Conservation (phyloP, 2,329 filamentous ascomycete genomes). For the Fusarium nematophilum region DNA sequence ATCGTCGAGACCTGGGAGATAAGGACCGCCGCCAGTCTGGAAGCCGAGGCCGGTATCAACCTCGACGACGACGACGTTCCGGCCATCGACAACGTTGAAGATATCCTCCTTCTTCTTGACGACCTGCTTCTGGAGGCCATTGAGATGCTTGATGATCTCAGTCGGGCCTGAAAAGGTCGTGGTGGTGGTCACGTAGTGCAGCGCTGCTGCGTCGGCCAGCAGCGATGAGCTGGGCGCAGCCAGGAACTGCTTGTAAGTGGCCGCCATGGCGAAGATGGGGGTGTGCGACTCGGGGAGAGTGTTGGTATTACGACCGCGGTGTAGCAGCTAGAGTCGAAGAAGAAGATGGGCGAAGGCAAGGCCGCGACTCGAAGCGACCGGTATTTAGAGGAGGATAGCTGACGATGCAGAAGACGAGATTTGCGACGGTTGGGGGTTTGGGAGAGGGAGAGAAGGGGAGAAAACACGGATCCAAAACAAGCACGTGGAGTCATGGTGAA, state of each 20-base stretch:
- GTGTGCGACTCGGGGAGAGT: conserved; percentile 26
- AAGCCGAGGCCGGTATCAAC: conserved; percentile 88
- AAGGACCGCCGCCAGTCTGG: conserved; percentile 81
- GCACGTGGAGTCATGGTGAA: conserved; percentile 41
- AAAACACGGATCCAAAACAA: conserved; percentile 43
- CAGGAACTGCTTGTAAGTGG: conserved; percentile 78
- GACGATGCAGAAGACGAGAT: conserved; percentile 15
- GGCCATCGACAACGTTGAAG: conserved; percentile 78
- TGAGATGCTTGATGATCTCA: conserved; percentile 86
- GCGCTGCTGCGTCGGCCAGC: conserved; percentile 73
- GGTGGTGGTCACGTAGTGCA: conserved; percentile 92
- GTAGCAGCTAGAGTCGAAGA: conserved; percentile 9
- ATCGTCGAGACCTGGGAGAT: conserved; percentile 90
- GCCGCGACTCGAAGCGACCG: conserved; percentile 26
- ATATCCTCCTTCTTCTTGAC: conserved; percentile 86
- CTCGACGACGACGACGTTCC: conserved; percentile 81
- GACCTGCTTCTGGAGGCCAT: conserved; percentile 75
- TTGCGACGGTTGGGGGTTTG: conserved; percentile 10
- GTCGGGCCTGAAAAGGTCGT: conserved; percentile 76
- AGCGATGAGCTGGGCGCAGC: conserved; percentile 71
- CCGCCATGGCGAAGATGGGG: conserved; percentile 51
- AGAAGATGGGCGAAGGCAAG: conserved; percentile 9
- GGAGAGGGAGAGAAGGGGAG: conserved; percentile 28
- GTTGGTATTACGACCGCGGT: conserved; percentile 3
- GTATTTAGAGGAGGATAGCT: conserved; percentile 3